Evolutionary conservation across 164 flowering plant species (phyloP).

Genomic region (Litsea cubeba): DNA sequence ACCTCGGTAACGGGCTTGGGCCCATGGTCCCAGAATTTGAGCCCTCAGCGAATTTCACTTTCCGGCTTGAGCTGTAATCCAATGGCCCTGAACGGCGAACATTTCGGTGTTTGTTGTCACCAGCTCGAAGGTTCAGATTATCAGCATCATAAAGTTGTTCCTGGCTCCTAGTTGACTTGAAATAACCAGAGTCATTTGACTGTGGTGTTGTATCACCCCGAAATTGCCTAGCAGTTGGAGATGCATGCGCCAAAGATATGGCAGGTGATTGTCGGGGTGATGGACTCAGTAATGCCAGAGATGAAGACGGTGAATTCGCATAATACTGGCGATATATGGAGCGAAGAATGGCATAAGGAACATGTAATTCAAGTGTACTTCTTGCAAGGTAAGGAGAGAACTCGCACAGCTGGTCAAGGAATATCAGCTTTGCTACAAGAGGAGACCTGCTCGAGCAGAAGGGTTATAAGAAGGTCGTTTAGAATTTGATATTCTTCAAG

Average conservation of each 20-base stretch:
- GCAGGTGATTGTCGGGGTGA: constrained; percentile 86
- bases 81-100: constrained; percentile 86
- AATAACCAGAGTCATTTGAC: constrained; percentile 50
- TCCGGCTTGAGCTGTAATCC: constrained; percentile 72
- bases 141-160: constrained; percentile 47
- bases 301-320: constrained; percentile 51
- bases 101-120: constrained; percentile 43
- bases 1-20: constrained; percentile 92
- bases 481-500: not conserved
- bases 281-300: constrained; percentile 42
- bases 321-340: constrained; percentile 92
- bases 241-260: constrained; percentile 52
- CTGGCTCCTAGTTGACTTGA: constrained; percentile 51
- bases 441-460: constrained; percentile 54
- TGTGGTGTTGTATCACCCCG: constrained; percentile 60
- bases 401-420: constrained; percentile 89
- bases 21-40: constrained; percentile 75
- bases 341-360: constrained; percentile 83
- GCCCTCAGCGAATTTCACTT: constrained; percentile 60
- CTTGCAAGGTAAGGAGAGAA: constrained; percentile 80
- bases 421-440: constrained; percentile 80
- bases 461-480: not conserved
- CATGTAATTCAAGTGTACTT: constrained; percentile 70
- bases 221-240: constrained; percentile 53
- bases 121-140: constrained; percentile 31